phyloP scores from a whole-genome alignment of 306 rosid species.

The Fragaria nilgerrensis region DNA sequence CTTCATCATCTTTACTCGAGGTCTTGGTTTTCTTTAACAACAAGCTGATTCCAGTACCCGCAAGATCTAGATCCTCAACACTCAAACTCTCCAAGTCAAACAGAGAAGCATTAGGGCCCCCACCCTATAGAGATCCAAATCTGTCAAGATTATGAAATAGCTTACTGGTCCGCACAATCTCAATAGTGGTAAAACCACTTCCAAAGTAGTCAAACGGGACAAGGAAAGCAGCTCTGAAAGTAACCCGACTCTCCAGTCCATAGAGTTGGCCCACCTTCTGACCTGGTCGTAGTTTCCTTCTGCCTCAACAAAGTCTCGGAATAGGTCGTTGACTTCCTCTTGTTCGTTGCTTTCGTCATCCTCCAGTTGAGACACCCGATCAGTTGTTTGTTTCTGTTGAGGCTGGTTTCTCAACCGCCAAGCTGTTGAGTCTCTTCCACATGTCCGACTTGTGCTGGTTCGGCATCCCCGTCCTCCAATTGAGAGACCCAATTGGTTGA shows the following conservation, averaged over 20 bases:
- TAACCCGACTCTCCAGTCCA: background rate
- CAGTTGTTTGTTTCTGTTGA: no score
- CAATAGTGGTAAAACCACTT: background rate
- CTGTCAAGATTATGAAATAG: background rate
- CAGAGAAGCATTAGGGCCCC: rapidly evolving
- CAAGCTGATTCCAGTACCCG: background rate
- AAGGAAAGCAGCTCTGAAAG: background rate
- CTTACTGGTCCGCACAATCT: background rate
- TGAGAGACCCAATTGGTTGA: background rate
- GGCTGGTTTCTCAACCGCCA: background rate
- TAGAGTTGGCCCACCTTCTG: background rate
- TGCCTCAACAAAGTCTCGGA: no score
- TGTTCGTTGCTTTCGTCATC: no score
- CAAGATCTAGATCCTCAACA: background rate
- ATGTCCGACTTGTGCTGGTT: background rate
- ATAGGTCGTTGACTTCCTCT: no score
- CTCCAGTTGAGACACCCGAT: no score
- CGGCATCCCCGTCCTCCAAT: background rate
- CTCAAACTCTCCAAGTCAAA: no score
- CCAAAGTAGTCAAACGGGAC: background rate
- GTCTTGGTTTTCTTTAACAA: no score
- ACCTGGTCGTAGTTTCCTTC: background rate
- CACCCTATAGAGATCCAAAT: background rate
- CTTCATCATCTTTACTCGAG: no score
- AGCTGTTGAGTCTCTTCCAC: background rate